Evolutionary conservation across 176 grass and related monocot species (phyloP).

Genomic region (Lolium rigidum): DNA sequence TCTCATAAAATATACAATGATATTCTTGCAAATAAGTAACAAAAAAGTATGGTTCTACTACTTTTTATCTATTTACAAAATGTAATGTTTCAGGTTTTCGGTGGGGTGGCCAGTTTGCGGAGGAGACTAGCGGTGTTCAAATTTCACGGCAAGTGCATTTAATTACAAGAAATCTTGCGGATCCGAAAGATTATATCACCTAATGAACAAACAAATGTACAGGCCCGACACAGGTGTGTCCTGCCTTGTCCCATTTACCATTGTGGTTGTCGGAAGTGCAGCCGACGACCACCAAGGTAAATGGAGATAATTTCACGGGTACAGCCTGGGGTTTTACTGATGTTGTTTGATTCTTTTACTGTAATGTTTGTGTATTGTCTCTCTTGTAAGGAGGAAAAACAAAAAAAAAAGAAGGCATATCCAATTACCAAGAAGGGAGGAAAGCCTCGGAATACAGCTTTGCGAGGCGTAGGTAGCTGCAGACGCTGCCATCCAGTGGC

Average conservation of each 20-base stretch:
- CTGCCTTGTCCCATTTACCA: neutral
- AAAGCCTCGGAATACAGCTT: neutral
- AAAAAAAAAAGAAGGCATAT: neutral
- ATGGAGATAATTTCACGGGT: neutral
- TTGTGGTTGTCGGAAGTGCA: neutral
- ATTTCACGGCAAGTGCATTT: neutral
- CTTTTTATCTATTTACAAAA: neutral
- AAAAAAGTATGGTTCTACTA: neutral
- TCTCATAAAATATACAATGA: neutral
- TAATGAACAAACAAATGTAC: neutral
- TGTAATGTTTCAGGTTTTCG: neutral
- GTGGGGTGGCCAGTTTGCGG: neutral
- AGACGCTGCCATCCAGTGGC: neutral
- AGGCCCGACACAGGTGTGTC: no score
- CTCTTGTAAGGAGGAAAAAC: neutral
- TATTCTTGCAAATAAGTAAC: neutral
- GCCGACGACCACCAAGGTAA: no score
- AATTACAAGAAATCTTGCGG: neutral
- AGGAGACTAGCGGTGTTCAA: neutral
- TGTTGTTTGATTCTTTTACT: neutral
- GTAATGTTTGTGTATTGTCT: neutral
- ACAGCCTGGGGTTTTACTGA: neutral
- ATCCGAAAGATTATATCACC: neutral
- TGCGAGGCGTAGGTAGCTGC: neutral
- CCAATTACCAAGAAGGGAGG: neutral